Percentiles rank a stretch among this genome's conserved stretches.
Conservation (phyloP, 306 rosid species). For the Corylus heterophylla region DNA sequence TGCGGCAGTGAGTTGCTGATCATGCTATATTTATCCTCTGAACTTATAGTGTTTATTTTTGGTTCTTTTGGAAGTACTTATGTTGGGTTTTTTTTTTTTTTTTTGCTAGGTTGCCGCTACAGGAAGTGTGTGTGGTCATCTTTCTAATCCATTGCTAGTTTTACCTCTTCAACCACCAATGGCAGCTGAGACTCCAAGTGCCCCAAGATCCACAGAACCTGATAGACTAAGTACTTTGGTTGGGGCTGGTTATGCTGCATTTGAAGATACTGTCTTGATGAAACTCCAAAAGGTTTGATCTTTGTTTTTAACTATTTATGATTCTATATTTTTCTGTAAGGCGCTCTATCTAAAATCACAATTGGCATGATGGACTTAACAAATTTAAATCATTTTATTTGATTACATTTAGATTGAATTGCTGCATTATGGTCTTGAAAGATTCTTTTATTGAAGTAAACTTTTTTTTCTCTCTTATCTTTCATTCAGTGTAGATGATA, state of each 20-base stretch:
- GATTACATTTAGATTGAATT: neutral
- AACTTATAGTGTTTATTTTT: neutral
- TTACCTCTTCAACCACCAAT: constrained; percentile 68
- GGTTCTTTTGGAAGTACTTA: constrained; percentile 18
- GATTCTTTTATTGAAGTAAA: neutral
- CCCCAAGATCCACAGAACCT: constrained; percentile 45
- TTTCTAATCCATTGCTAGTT: constrained; percentile 78
- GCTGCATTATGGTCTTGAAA: neutral
- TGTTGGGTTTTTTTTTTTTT: constrained; percentile 1
- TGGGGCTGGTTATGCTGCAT: constrained; percentile 76
- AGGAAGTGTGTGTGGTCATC: constrained; percentile 63
- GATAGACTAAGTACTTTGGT: constrained; percentile 51
- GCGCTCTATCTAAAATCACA: neutral
- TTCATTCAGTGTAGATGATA: neutral
- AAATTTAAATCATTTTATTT: neutral
- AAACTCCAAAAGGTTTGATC: constrained; percentile 72
- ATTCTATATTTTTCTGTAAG: constrained; percentile 1
- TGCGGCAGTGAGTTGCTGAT: constrained; percentile 17
- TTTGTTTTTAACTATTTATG: neutral
- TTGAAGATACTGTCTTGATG: constrained; percentile 76
- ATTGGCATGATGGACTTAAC: neutral
- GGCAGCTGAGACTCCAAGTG: constrained; percentile 39
- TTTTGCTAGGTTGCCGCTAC: constrained; percentile 65
- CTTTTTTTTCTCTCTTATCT: neutral
- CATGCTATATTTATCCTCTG: neutral